Percentiles rank a stretch among this genome's conserved stretches.
phyloP scores from a whole-genome alignment of 1,284 basidiomycete species.

The Apiotrichum montevideense region DNA sequence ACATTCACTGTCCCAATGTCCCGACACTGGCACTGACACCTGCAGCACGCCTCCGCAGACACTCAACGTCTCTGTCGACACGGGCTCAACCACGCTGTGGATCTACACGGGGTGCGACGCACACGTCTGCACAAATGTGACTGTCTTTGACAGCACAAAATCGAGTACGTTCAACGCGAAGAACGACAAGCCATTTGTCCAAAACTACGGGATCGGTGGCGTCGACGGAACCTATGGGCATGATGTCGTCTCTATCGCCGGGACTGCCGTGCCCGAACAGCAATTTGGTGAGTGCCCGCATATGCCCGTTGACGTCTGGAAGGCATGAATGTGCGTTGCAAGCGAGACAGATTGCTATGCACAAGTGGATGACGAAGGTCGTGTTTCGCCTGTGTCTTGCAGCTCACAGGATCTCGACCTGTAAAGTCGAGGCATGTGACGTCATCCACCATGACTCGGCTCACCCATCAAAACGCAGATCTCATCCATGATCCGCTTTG shows the following conservation, averaged over 20 bases:
- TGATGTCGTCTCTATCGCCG: background rate
- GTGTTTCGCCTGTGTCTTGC: too few species aligned
- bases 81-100: conserved; percentile 42
- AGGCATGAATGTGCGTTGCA: too few species aligned
- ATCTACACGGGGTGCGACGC: background rate
- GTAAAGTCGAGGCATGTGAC: too few species aligned
- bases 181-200: conserved; percentile 3
- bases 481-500: too few species aligned
- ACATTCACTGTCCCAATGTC: background rate
- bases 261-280: background rate
- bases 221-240: background rate
- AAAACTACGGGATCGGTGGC: background rate
- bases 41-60: conserved; percentile 33
- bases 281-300: conserved; percentile 13
- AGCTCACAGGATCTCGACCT: too few species aligned
- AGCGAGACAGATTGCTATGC: too few species aligned
- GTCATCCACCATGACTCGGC: too few species aligned
- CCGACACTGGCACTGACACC: background rate
- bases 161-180: conserved; percentile 31
- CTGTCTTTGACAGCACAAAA: conserved; percentile 25
- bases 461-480: too few species aligned
- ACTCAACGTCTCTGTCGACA: conserved; percentile 47
- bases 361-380: too few species aligned
- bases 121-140: conserved; percentile 9
- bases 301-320: too few species aligned